Conservation (phyloP, 805 yeast species). For the Tetrapisispora pingtungensis region DNA sequence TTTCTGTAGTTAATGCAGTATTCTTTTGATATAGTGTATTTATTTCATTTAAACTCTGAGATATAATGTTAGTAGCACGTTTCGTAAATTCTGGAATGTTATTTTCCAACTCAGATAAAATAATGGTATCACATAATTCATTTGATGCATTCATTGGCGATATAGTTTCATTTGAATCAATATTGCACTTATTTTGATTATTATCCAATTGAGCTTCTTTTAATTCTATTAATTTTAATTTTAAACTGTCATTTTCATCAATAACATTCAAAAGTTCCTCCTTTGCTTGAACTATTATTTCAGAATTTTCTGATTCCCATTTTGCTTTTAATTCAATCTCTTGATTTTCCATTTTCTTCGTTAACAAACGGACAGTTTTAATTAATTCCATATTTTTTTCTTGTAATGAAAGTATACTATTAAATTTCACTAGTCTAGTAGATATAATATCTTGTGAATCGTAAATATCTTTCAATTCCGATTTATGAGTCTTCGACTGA, state of each 20-base stretch:
- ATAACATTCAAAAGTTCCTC: conserved; percentile 57
- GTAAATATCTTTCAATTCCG: conserved; percentile 19
- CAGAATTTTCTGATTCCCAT: conserved; percentile 12
- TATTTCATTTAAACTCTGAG: not conserved
- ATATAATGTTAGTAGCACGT: conserved; percentile 27
- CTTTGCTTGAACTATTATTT: conserved; percentile 52
- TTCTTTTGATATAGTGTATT: not conserved
- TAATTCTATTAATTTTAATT: conserved; percentile 42
- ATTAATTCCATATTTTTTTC: conserved; percentile 64
- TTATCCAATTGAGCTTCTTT: not conserved
- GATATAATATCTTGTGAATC: conserved; percentile 65
- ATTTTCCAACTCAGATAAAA: conserved; percentile 23
- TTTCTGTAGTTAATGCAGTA: not conserved
- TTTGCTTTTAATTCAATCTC: conserved; percentile 31
- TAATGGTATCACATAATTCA: not conserved
- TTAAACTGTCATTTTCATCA: conserved; percentile 44
- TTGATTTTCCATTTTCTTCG: conserved; percentile 54
- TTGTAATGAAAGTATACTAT: conserved; percentile 56
- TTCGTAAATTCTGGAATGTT: conserved; percentile 13
- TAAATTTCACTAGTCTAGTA: conserved; percentile 62
- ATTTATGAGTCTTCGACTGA: conserved; percentile 17
- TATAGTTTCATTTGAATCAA: not conserved
- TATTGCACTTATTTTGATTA: not conserved
- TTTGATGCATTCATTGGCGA: too few relatives aligned
- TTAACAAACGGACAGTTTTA: conserved; percentile 47